phyloP scores from a whole-genome alignment of 139 green algal genomes.

The Micromonas pusilla region DNA sequence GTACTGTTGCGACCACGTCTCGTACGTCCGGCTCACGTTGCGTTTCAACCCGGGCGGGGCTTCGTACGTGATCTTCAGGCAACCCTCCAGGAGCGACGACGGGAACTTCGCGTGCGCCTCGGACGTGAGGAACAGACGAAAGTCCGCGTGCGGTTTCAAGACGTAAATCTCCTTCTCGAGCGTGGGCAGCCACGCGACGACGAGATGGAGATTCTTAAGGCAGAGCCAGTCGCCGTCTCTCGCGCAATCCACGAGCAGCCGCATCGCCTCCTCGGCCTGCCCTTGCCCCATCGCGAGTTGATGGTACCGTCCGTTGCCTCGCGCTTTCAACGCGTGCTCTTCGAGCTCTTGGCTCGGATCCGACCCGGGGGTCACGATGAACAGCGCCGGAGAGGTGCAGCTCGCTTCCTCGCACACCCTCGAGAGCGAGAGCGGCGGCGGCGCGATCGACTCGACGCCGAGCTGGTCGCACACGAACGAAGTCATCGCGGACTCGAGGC shows the following conservation, averaged over 20 bases:
- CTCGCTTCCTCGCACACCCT: neutral
- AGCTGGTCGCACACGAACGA: conserved; percentile 46
- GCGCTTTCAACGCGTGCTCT: conserved; percentile 45
- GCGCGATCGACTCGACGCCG: conserved; percentile 43
- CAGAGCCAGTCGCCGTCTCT: conserved; percentile 57
- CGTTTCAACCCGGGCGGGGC: conserved; percentile 70
- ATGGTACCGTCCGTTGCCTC: conserved; percentile 41
- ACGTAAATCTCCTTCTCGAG: conserved; percentile 61
- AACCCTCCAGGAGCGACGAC: conserved; percentile 57
- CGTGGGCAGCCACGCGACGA: conserved; percentile 60
- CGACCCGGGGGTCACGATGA: conserved; percentile 62
- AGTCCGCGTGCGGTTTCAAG: conserved; percentile 45
- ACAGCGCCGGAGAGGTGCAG: conserved; percentile 50
- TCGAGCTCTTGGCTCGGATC: conserved; percentile 69
- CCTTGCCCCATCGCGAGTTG: conserved; percentile 81
- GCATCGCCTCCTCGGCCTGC: conserved; percentile 58
- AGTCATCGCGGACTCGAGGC: conserved; percentile 49
- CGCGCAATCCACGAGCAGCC: conserved; percentile 60
- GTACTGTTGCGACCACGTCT: conserved; percentile 36
- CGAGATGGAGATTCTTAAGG: conserved; percentile 80
- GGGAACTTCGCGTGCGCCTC: conserved; percentile 63
- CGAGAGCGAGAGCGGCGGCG: conserved; percentile 39
- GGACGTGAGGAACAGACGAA: conserved; percentile 67
- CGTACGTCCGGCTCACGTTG: conserved; percentile 71
- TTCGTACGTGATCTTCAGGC: conserved; percentile 68